phyloP scores from a whole-genome alignment of 805 yeast species.

The Peterozyma toletana region DNA sequence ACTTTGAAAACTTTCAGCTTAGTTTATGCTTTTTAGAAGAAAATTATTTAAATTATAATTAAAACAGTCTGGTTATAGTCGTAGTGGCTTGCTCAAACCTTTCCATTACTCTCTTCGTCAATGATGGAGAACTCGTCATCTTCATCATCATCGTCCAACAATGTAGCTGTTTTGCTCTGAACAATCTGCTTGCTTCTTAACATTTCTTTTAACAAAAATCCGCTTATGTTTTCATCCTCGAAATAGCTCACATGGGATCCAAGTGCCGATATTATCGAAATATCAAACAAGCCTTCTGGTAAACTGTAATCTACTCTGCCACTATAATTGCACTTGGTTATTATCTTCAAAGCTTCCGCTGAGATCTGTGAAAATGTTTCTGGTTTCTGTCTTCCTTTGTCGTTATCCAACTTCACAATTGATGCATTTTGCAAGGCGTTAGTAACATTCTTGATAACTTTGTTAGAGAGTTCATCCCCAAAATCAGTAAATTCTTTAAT shows the following conservation, averaged over 20 bases:
- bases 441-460: slow-evolving; percentile 12
- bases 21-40: too few species aligned
- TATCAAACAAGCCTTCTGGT: slow-evolving; percentile 72
- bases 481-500: slow-evolving; percentile 28
- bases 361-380: slow-evolving; percentile 15
- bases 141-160: slow-evolving; percentile 3
- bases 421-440: slow-evolving; percentile 3
- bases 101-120: not conserved
- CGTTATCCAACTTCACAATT: slow-evolving; percentile 9
- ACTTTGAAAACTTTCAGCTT: slow-evolving; percentile 17
- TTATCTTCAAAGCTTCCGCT: slow-evolving; percentile 20
- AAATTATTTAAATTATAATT: too few species aligned
- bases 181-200: slow-evolving; percentile 8
- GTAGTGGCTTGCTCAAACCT: too few species aligned
- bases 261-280: slow-evolving; percentile 72
- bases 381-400: slow-evolving; percentile 14
- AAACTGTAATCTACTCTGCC: slow-evolving; percentile 81
- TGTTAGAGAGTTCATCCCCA: slow-evolving; percentile 31
- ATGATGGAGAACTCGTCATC: slow-evolving; percentile 3
- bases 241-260: slow-evolving; percentile 87
- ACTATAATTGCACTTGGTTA: slow-evolving; percentile 50
- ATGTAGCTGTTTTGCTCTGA: slow-evolving; percentile 1
- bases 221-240: slow-evolving; percentile 80
- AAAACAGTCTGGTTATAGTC: too few species aligned
- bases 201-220: slow-evolving; percentile 63